Evolutionary conservation across 2,329 filamentous ascomycete genomes (phyloP).

Genomic region (Ramularia collo-cygni): DNA sequence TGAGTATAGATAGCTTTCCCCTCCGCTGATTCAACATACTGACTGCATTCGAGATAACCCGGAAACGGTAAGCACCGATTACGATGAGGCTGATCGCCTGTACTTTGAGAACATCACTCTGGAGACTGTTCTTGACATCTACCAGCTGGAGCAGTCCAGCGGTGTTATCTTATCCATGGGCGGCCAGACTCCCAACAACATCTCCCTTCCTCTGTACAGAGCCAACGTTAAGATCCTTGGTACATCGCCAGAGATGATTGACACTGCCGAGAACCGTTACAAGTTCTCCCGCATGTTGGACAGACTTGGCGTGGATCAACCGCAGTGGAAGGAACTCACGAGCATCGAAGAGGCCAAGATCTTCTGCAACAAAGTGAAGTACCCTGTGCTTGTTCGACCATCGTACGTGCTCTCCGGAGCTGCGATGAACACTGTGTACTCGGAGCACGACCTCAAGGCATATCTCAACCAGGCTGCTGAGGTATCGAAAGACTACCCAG

Average conservation of each 20-base stretch:
- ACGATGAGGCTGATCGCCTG: constrained; percentile 85
- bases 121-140: constrained; percentile 88
- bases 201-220: constrained; percentile 80
- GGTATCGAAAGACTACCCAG: constrained; percentile 89
- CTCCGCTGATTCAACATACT: too few relatives aligned
- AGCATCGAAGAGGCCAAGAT: constrained; percentile 82
- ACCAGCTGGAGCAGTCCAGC: constrained; percentile 72
- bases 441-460: constrained; percentile 79
- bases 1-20: constrained; percentile 5
- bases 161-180: constrained; percentile 94
- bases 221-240: constrained; percentile 88
- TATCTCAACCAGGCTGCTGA: constrained; percentile 88
- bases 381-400: constrained; percentile 89
- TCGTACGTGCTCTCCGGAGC: constrained; percentile 96
- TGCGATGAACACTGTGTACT: constrained; percentile 99
- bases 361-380: constrained; percentile 84
- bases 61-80: constrained; percentile 72
- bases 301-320: constrained; percentile 89
- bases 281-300: constrained; percentile 99
- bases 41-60: too few relatives aligned
- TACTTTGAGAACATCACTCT: constrained; percentile 96
- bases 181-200: constrained; percentile 96
- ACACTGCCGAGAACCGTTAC: constrained; percentile 93
- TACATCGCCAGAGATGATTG: constrained; percentile 98
- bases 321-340: constrained; percentile 94